Evolutionary conservation across 805 yeast genomes (phyloP).

Genomic region (Sungouiozyma intestinalis): DNA sequence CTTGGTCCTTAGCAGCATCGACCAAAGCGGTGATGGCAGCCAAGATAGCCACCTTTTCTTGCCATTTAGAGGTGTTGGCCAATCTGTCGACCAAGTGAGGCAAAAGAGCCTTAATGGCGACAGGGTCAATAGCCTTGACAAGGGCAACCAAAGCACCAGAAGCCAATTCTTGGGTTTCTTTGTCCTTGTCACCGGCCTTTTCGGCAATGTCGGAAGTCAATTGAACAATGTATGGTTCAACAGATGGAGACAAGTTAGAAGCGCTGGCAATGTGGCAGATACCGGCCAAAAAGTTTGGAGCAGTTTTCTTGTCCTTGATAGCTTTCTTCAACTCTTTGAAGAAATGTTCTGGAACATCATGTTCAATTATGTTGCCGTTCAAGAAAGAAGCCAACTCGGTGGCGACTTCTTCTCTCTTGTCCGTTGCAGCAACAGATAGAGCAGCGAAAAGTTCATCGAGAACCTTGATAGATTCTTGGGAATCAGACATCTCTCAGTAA

Average conservation of each 20-base stretch:
- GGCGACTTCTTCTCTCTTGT: conserved; percentile 78
- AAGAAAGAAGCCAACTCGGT: conserved; percentile 83
- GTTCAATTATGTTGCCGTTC: conserved; percentile 96
- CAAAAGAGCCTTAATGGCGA: conserved; percentile 80
- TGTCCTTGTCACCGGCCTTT: conserved; percentile 86
- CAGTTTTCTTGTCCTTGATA: conserved; percentile 70
- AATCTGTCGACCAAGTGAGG: conserved; percentile 69
- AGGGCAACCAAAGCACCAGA: conserved; percentile 65
- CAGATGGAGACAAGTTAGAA: conserved; percentile 74
- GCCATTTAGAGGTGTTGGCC: conserved; percentile 82
- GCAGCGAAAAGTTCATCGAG: conserved; percentile 88
- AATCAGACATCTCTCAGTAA: conserved; percentile 33
- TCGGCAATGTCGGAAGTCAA: conserved; percentile 60
- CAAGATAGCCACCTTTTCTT: conserved; percentile 89
- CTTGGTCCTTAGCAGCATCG: conserved; percentile 88
- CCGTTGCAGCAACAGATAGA: conserved; percentile 79
- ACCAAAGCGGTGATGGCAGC: conserved; percentile 79
- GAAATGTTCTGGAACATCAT: conserved; percentile 90
- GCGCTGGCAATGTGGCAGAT: conserved; percentile 74
- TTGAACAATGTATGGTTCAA: conserved; percentile 88
- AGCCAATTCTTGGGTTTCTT: conserved; percentile 65
- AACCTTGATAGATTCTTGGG: conserved; percentile 51
- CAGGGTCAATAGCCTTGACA: conserved; percentile 79
- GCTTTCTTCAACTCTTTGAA: conserved; percentile 67
- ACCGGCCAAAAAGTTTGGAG: conserved; percentile 77